Evolutionary conservation across 2,329 filamentous ascomycete species (phyloP).

Genomic region (Beauveria medogensis): DNA sequence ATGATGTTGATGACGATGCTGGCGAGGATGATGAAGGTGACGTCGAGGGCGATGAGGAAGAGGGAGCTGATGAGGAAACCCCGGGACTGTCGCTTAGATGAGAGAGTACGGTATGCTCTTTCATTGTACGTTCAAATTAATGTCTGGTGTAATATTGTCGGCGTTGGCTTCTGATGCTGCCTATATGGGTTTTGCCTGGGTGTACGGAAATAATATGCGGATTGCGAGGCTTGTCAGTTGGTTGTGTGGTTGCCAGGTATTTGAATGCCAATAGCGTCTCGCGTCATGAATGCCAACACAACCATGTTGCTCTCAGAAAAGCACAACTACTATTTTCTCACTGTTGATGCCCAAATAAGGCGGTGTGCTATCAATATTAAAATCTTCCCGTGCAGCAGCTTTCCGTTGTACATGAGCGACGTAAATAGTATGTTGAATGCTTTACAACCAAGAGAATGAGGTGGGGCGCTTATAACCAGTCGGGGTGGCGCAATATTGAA

Average conservation of each 20-base stretch:
- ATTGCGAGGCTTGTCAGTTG: neutral
- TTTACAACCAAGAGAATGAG: neutral
- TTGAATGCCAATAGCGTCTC: no score
- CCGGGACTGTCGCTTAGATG: constrained; percentile 3
- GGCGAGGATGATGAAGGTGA: constrained; percentile 29
- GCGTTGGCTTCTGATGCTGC: neutral
- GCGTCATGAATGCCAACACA: neutral
- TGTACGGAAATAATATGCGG: neutral
- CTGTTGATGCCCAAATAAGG: no score
- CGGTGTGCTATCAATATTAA: neutral
- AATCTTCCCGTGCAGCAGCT: no score
- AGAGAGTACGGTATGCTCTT: neutral
- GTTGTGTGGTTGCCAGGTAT: no score
- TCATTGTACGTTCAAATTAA: neutral
- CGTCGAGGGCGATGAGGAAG: constrained; percentile 22
- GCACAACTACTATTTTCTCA: neutral
- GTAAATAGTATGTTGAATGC: neutral
- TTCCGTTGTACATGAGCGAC: neutral
- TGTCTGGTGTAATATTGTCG: neutral
- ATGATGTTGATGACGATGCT: constrained; percentile 31
- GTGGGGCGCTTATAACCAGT: neutral
- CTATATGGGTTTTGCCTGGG: neutral
- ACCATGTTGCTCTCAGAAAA: neutral
- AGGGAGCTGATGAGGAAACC: constrained; percentile 17
- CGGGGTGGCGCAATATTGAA: neutral